Conservation (phyloP, 2,329 filamentous ascomycete genomes). For the Botrytis deweyae region DNA sequence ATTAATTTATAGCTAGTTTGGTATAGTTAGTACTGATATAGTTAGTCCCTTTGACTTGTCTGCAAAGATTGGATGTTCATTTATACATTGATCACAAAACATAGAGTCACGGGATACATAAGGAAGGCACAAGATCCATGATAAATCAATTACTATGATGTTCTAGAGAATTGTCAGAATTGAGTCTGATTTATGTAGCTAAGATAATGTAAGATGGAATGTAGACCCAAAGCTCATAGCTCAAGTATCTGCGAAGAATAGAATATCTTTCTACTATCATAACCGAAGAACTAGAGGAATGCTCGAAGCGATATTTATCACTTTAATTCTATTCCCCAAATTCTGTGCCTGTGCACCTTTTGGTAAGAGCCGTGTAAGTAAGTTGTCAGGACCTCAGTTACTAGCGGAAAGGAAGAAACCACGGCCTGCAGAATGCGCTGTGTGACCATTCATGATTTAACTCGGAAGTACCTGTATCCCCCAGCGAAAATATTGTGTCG, state of each 20-base stretch:
- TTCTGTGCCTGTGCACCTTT: background rate
- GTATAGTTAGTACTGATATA: too few species aligned
- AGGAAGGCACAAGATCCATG: background rate
- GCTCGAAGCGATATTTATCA: background rate
- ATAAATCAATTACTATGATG: background rate
- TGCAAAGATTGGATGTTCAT: background rate
- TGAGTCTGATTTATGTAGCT: too few species aligned
- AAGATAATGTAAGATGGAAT: background rate
- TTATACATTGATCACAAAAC: background rate
- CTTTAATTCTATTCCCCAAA: background rate
- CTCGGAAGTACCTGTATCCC: background rate
- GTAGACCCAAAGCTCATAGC: background rate
- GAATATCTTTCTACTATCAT: background rate
- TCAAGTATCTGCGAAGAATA: background rate
- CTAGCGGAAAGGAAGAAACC: background rate
- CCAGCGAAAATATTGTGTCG: background rate
- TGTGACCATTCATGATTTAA: background rate
- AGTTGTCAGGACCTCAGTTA: fast-evolving
- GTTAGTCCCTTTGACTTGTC: background rate
- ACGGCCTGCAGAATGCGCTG: too few species aligned
- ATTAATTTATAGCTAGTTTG: fast-evolving
- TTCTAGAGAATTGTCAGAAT: background rate
- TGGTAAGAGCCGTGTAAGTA: fast-evolving
- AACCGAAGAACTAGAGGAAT: too few species aligned
- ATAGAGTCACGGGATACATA: background rate